A percentile compares a stretch with the other conserved stretches of the same genome.
phyloP scores from a whole-genome alignment of 164 flowering plant genomes.

The Pachysandra terminalis region DNA sequence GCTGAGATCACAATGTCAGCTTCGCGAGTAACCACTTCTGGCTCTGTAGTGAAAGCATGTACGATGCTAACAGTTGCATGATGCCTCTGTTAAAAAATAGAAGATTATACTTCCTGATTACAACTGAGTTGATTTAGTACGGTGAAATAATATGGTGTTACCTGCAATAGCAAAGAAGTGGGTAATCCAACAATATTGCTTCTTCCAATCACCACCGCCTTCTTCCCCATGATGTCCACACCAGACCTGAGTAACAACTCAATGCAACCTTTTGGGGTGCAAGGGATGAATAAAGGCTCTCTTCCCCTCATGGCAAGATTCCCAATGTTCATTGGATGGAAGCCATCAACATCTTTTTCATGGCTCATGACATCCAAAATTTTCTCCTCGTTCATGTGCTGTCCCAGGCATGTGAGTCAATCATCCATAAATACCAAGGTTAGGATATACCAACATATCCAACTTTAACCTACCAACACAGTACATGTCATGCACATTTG shows the following conservation, averaged over 20 bases:
- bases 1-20: slow-evolving; percentile 86
- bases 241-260: slow-evolving; percentile 61
- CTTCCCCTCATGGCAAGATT: slow-evolving; percentile 78
- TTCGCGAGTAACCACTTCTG: slow-evolving; percentile 60
- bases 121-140: background rate
- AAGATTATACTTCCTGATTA: slow-evolving; percentile 8
- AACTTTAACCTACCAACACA: background rate
- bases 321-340: slow-evolving; percentile 83
- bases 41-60: slow-evolving; percentile 60
- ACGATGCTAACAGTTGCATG: slow-evolving; percentile 76
- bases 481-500: background rate
- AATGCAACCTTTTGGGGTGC: slow-evolving; percentile 81
- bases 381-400: slow-evolving; percentile 76
- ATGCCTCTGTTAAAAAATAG: slow-evolving; percentile 55
- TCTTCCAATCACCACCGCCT: slow-evolving; percentile 78
- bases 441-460: background rate
- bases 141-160: slow-evolving; percentile 14
- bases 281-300: slow-evolving; percentile 78
- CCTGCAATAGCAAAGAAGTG: slow-evolving; percentile 75
- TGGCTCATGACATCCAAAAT: slow-evolving; percentile 49
- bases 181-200: slow-evolving; percentile 87
- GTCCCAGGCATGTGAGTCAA: slow-evolving; percentile 25
- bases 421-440: slow-evolving; percentile 7
- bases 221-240: slow-evolving; percentile 66
- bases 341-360: slow-evolving; percentile 91